Base-by-base conservation (phyloP, 2,329 filamentous ascomycete species). In the Epichloe sp. region DNA sequence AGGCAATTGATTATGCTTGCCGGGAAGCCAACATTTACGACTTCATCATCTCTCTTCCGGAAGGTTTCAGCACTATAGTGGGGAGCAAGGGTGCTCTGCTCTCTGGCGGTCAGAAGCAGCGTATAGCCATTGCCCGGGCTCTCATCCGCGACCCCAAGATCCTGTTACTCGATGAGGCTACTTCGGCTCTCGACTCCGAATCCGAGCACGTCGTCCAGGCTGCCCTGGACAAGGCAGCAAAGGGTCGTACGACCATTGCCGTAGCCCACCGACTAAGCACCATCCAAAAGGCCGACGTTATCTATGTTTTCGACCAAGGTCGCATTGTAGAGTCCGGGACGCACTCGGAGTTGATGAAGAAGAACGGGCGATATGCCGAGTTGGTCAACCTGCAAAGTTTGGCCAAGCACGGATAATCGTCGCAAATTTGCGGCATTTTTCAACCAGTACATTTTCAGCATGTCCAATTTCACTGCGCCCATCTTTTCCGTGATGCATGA, bases 221-320 rank as follows among this genome's bases (percentile, higher is more conserved):
- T 0, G 87, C 87, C 0, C 74, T 93, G 15, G 86, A 96, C 65
- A 81, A 82, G 55, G 89, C 89, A 2, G 84, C 88, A 19, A 85
- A 86, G 72, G 88, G 83, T 44, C 79, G 89, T 48, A 95, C 89
- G 6, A 97, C 91, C 0, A 93, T 98, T 55, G 90, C 91, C 1
- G 91, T 98, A 1, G 93, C 93, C 3, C 91, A 98, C 68, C 77
- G 93, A 23, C 72, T 98, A 5, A 88, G 83, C 62, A 96, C 93
- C 0, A 96, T 97, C 54, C 89, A 95, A 64, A 90, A 93, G 64
- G 91, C 91, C 0, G 91, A 97, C 63, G 72, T 91, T 47, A 97
- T 97, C 59, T 96, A 94, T 57, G 91, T 97, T n/a, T 93, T 97
- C 64, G 90, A 96, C 65, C 83, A 87, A 60, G 93, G 91, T 7